These are phyloP conservation scores for Quercus variabilis DNA, from an alignment of 306 rosid genomes.

Conservation along the genomic window DNA sequence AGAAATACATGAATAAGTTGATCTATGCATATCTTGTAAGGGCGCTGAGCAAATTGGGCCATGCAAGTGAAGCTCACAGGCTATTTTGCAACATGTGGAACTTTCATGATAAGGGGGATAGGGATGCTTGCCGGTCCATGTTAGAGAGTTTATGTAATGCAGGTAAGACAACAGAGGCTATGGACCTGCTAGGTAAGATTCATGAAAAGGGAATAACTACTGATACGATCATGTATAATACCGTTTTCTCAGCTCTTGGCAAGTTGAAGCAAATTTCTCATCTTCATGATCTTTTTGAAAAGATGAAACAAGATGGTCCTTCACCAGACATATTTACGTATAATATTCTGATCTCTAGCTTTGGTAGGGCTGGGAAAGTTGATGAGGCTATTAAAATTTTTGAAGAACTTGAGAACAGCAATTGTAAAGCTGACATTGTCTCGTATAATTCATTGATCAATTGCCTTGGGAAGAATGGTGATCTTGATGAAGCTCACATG, in stretches of 20 bases:
- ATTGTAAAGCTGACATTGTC: conserved; percentile 64
- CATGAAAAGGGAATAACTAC: conserved; percentile 74
- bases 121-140: conserved; percentile 73
- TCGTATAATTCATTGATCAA: conserved; percentile 87
- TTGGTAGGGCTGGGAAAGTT: conserved; percentile 77
- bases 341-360: conserved; percentile 80
- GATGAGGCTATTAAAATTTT: conserved; percentile 61
- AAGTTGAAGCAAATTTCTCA: conserved; percentile 64
- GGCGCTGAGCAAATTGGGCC: conserved; percentile 78
- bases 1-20: conserved; percentile 52
- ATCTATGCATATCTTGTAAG: conserved; percentile 72
- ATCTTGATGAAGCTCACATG: conserved; percentile 96
- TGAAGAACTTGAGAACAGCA: conserved; percentile 77
- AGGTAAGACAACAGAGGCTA: conserved; percentile 75
- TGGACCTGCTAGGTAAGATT: conserved; percentile 67
- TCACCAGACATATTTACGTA: conserved; percentile 76
- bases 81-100: conserved; percentile 93
- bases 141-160: conserved; percentile 76
- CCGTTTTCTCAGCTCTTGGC: conserved; percentile 71
- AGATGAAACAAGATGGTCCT: conserved; percentile 82
- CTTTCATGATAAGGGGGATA: conserved; percentile 71
- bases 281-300: conserved; percentile 64
- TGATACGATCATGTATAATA: conserved; percentile 82
- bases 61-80: conserved; percentile 81
- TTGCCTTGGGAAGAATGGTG: conserved; percentile 93